phyloP scores from a whole-genome alignment of 106 monocot genomes.

The Dendrobium huoshanense region DNA sequence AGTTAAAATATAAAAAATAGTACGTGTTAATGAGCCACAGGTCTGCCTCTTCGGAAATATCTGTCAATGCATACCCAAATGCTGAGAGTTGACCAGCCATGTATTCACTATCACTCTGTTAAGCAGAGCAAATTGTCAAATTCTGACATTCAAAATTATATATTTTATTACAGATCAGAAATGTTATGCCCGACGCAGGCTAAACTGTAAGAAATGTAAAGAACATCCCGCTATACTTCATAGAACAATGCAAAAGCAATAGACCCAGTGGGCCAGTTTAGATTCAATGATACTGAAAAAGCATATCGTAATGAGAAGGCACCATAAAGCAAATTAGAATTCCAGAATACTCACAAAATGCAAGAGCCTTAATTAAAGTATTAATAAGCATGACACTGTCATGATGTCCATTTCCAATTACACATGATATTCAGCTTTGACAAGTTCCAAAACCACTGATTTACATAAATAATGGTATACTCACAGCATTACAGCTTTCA shows the following conservation, averaged over 20 bases:
- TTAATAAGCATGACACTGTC: not conserved
- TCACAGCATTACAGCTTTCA: not conserved
- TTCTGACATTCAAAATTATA: not conserved
- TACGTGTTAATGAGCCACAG: constrained; percentile 98
- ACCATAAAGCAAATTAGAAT: not conserved
- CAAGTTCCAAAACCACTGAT: not conserved
- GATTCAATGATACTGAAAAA: not conserved
- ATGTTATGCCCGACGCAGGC: not conserved
- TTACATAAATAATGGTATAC: not conserved
- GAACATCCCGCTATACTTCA: not conserved
- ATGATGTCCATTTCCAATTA: not conserved
- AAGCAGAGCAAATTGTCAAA: not conserved
- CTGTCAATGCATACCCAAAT: constrained; percentile 83
- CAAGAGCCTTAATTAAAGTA: not conserved
- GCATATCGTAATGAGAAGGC: not conserved
- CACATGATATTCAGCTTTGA: not conserved
- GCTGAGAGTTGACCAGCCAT: constrained; percentile 95
- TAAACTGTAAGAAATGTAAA: not conserved
- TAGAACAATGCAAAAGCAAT: not conserved
- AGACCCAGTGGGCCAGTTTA: not conserved
- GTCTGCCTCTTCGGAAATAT: constrained; percentile 75
- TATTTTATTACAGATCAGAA: not conserved
- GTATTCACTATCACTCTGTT: constrained; percentile 98
- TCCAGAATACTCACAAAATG: not conserved
- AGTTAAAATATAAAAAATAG: not conserved